Base-by-base conservation (phyloP, 1,284 basidiomycete genomes). In the Inonotus obliquus region DNA sequence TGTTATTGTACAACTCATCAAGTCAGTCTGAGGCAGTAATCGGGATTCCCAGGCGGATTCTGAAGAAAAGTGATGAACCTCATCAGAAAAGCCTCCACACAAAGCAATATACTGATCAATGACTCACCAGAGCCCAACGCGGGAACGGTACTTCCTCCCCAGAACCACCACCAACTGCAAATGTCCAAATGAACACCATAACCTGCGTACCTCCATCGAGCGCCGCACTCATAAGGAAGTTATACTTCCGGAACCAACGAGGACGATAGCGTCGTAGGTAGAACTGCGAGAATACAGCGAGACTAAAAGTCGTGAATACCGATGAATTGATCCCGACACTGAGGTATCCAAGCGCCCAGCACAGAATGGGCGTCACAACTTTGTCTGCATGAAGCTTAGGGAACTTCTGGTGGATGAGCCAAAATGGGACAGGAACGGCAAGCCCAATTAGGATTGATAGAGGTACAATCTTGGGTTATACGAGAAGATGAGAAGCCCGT, bases 131-230 rank as follows among this genome's bases (percentile, higher is more conserved):
- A 55, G 41, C 27, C 81, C 81, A 82, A 48, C 68, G 72, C 1
- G 81, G 81, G 72, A 83, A 78, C 23, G 73, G 64, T 13, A 69
- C 66, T 1, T 76, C 75, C 35, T 67, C 77, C 7, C 84, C 84
- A 35, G 79, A 78, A 23, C 81, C 83, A 29, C 85, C 84, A 53
- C 79, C 82, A 52, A 87, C 83, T 1, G 84, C 83, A 67, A 86
- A 86, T 2, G 81, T 82, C 56, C 79, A 77, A 4, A 83, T 75
- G 66, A 84, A 83, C 11, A 81, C 76, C 73, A 82, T 79, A 60
- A 81, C 76, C 69, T 82, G 75, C 10, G 81, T 82, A 51, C 82
- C 82, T 19, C 82, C 82, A 64, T 86, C 84, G 19, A 85, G 72
- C 19, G 82, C 84, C 2, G 71, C 80, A 13, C 75, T 77, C 63